Percentiles rank a stretch among this genome's conserved stretches.
Evolutionary conservation across 306 rosid species (phyloP).

Genomic region (Medicago arabica): DNA sequence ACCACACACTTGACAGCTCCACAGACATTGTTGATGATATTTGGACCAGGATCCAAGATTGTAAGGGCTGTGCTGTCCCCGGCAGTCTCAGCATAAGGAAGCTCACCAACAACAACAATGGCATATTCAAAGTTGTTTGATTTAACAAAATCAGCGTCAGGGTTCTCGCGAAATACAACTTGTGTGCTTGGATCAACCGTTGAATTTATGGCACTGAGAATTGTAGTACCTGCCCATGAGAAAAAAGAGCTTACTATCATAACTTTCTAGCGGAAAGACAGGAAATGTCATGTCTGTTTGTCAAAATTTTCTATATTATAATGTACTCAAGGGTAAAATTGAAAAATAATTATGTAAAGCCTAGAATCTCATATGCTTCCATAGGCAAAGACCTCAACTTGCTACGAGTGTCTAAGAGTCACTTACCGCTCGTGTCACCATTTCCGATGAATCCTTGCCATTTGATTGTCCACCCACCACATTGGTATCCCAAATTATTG

Average conservation of each 20-base stretch:
- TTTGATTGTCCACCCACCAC: conserved; percentile 97
- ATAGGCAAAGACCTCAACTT: neutral
- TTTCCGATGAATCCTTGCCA: conserved; percentile 97
- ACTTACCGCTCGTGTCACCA: conserved; percentile 74
- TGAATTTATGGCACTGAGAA: conserved; percentile 69
- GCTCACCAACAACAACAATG: conserved; percentile 84
- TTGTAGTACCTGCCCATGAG: conserved; percentile 74
- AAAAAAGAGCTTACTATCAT: conserved; percentile 31
- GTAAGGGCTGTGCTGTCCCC: conserved; percentile 80
- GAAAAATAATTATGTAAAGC: conserved; percentile 5
- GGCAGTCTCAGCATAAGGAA: conserved; percentile 74
- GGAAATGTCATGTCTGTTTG: neutral
- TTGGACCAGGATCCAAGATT: conserved; percentile 79
- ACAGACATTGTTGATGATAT: conserved; percentile 70
- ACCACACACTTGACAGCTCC: conserved; percentile 72
- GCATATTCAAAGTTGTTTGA: conserved; percentile 75
- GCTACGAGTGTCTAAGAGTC: conserved; percentile 30
- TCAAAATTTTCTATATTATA: neutral
- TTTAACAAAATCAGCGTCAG: conserved; percentile 69
- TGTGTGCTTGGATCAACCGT: conserved; percentile 76
- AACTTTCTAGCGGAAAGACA: neutral
- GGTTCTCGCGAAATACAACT: conserved; percentile 67
- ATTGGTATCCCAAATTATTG: conserved; percentile 95
- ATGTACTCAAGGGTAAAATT: neutral
- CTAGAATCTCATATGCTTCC: conserved; percentile 5